Evolutionary conservation across 2,329 filamentous ascomycete species (phyloP).

Genomic region (Alternaria rosae): DNA sequence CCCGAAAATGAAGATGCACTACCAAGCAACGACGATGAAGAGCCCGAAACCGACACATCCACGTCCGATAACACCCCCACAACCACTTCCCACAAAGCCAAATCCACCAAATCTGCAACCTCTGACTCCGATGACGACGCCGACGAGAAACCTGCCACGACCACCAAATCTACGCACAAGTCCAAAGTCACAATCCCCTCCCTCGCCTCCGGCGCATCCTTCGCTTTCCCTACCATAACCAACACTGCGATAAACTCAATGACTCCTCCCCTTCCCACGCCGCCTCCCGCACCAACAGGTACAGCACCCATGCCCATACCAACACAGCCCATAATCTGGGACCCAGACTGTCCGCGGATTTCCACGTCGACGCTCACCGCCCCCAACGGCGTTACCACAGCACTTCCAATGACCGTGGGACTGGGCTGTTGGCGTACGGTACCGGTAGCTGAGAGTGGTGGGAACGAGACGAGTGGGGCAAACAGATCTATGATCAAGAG

Average conservation of each 20-base stretch:
- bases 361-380: fast-evolving
- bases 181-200: background rate
- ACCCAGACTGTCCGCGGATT: background rate
- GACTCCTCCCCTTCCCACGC: background rate
- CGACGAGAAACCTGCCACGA: background rate
- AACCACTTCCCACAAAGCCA: background rate
- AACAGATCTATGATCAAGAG: background rate
- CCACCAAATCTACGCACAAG: background rate
- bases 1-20: too few relatives aligned
- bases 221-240: background rate
- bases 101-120: fast-evolving
- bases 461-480: background rate
- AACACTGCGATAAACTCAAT: too few relatives aligned
- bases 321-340: background rate
- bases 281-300: background rate
- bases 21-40: background rate
- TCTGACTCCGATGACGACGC: background rate
- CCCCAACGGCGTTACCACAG: fast-evolving
- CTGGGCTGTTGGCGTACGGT: background rate
- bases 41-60: background rate
- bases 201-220: background rate
- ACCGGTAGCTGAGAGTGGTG: background rate
- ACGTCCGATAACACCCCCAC: background rate
- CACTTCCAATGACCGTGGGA: fast-evolving
- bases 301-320: background rate